These are phyloP conservation scores for Exophiala aquamarina DNA, from an alignment of 2,329 filamentous ascomycete species.

Conservation along the genomic window DNA sequence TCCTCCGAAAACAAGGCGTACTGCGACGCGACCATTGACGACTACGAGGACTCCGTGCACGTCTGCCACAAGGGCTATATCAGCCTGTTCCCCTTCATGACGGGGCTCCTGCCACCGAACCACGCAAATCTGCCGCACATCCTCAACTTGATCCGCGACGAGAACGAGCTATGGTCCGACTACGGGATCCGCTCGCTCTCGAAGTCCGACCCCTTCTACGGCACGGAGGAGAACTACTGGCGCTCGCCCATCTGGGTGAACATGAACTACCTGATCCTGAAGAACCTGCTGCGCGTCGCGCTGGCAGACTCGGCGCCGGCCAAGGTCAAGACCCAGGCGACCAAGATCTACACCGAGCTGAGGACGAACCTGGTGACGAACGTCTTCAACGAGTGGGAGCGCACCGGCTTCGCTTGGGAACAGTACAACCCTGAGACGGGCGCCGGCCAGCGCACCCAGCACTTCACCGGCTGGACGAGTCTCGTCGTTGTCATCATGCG, in stretches of 20 bases:
- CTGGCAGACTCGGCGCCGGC: slow-evolving; percentile 12
- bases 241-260: slow-evolving; percentile 92
- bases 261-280: slow-evolving; percentile 86
- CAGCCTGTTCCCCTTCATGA: slow-evolving; percentile 87
- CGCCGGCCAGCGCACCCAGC: slow-evolving; percentile 89
- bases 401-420: slow-evolving; percentile 97
- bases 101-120: slow-evolving; percentile 73
- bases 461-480: slow-evolving; percentile 99
- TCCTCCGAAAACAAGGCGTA: slow-evolving; percentile 75
- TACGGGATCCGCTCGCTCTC: slow-evolving; percentile 89
- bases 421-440: slow-evolving; percentile 96
- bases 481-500: slow-evolving; percentile 96
- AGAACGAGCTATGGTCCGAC: slow-evolving; percentile 84
- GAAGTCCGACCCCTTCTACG: slow-evolving; percentile 78
- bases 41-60: slow-evolving; percentile 83
- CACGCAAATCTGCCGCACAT: slow-evolving; percentile 72
- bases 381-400: slow-evolving; percentile 81
- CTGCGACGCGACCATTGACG: slow-evolving; percentile 93
- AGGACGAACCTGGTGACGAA: slow-evolving; percentile 85
- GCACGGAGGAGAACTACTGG: slow-evolving; percentile 96
- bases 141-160: slow-evolving; percentile 74
- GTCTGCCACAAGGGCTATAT: slow-evolving; percentile 98
- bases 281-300: slow-evolving; percentile 72
- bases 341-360: slow-evolving; percentile 72
- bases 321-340: slow-evolving; percentile 51